Base-by-base conservation (phyloP, 2,329 filamentous ascomycete genomes). In the Eutypella sp. region DNA sequence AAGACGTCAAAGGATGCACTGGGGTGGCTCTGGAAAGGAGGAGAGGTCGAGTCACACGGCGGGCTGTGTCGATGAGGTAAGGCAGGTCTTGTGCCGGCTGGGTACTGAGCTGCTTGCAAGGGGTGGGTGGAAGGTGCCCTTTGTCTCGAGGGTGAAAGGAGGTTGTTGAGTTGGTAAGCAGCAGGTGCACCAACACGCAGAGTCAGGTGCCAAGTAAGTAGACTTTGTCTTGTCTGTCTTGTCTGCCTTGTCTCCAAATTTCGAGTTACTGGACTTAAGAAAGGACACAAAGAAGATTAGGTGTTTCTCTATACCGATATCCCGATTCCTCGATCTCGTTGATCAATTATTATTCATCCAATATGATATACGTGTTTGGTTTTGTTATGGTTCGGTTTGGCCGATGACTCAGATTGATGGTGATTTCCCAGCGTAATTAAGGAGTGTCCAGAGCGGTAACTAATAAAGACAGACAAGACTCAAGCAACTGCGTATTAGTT, bases 1-100 rank as follows among this genome's bases (percentile, higher is more conserved):
- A 39, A 19, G 13, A n/a, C 18, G 34, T 16, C 20, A 39, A 20
- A 39, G 20, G 36, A 23, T 15, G n/a, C 36, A 39, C 36, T 39
- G 10, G 36, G 20, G 36, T 10, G 20, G 1, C 23, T 39, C 36
- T 24, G 20, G 20, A 39, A 23, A 39, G 36, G 36, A 39, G 9
- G 36, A 24, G 19, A 39, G n/a, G n/a, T 24, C 36, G 19, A 19
- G 36, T 39, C 36, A 39, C 36, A 24, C 36, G 36, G 36, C 36
- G 20, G n/a, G 36, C 36, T 39, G 23, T 39, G 36, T 24, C 20
- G 36, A 39, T 39, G 36, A 39, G 36, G 36, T 39, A 39, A 39
- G 19, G 20, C n/a, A 16, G 36, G 20, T 39, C 36, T n/a, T 20
- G 36, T 39, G 36, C 36, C n/a, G 7, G 36, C 23, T 39, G 11